A percentile compares a stretch with the other conserved stretches of the same genome.
Evolutionary conservation across 2,329 filamentous ascomycete genomes (phyloP).

Genomic region (Shiraia bambusicola): DNA sequence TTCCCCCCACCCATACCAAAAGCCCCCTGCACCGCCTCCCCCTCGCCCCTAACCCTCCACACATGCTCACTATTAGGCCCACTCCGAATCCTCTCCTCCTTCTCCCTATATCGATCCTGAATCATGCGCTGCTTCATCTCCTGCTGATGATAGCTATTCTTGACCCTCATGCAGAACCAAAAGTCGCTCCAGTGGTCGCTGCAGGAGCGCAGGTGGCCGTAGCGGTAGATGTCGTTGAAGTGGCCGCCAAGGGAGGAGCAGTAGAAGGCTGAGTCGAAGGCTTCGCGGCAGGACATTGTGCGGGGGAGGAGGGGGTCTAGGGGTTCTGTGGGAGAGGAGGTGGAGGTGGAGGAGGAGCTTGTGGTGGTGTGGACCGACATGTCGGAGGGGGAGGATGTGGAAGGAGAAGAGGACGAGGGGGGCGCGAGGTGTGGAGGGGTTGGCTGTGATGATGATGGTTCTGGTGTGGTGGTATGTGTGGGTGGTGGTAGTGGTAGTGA

Average conservation of each 20-base stretch:
- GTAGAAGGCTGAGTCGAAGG: conserved; percentile 92
- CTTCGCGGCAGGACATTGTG: conserved; percentile 82
- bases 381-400: conserved; percentile 3
- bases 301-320: conserved; percentile 60
- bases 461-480: conserved; percentile 15
- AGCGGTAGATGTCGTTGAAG: conserved; percentile 87
- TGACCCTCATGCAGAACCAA: conserved; percentile 94
- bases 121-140: conserved; percentile 61
- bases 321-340: conserved; percentile 13
- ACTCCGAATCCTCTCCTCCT: conserved; percentile 65
- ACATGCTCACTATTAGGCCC: conserved; percentile 84
- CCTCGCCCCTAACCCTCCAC: conserved; percentile 70
- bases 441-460: conserved; percentile 20
- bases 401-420: conserved; percentile 10
- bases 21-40: conserved; percentile 28
- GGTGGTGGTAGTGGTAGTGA: conserved; percentile 17
- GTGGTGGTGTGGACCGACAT: conserved; percentile 3
- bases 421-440: conserved; percentile 48
- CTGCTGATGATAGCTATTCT: conserved; percentile 58
- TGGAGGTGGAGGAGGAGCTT: conserved; percentile 11
- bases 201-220: conserved; percentile 75
- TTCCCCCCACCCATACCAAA: conserved; percentile 25
- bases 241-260: conserved; percentile 91
- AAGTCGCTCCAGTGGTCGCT: conserved; percentile 88
- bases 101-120: conserved; percentile 66